A percentile compares a stretch with the other conserved stretches of the same genome.
Evolutionary conservation across 768 basidiomycete genomes (phyloP).

Genomic region (Mycena vitilis): DNA sequence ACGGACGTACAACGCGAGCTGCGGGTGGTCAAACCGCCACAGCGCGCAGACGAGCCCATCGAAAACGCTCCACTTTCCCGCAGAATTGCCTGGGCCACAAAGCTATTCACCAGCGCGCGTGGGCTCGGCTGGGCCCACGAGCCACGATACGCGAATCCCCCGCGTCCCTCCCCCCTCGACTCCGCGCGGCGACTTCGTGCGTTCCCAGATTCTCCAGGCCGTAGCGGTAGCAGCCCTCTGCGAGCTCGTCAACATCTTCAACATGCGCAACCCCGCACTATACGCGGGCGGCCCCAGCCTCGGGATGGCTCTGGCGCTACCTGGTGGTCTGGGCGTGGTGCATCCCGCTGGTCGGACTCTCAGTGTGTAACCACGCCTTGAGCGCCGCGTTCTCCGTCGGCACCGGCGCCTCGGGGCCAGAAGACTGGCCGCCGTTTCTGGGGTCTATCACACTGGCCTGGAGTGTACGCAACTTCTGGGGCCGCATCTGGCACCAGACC

Average conservation of each 20-base stretch:
- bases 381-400: constrained; percentile 27
- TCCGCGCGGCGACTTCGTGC: constrained; percentile 25
- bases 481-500: constrained; percentile 28
- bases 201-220: constrained; percentile 10
- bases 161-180: constrained; percentile 18
- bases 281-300: constrained; percentile 29
- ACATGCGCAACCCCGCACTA: constrained; percentile 13
- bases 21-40: constrained; percentile 17
- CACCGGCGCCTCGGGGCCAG: constrained; percentile 22
- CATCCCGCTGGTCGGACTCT: constrained; percentile 2
- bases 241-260: constrained; percentile 14
- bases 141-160: constrained; percentile 22
- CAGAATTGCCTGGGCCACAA: constrained; percentile 13
- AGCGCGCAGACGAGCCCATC: constrained; percentile 19
- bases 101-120: constrained; percentile 16
- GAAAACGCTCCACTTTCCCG: constrained; percentile 18
- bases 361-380: neutral
- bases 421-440: constrained; percentile 27
- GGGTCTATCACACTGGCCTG: constrained; percentile 22
- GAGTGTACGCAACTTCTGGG: constrained; percentile 29
- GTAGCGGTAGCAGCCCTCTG: neutral
- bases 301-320: constrained; percentile 23
- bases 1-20: constrained; percentile 32
- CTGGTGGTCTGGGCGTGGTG: constrained; percentile 13
- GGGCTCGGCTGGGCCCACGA: constrained; percentile 30